Evolutionary conservation across 148 eudicot genomes (phyloP), one percentile per base, ranked within the genome.

Genomic region (Camellia japonica): DNA sequence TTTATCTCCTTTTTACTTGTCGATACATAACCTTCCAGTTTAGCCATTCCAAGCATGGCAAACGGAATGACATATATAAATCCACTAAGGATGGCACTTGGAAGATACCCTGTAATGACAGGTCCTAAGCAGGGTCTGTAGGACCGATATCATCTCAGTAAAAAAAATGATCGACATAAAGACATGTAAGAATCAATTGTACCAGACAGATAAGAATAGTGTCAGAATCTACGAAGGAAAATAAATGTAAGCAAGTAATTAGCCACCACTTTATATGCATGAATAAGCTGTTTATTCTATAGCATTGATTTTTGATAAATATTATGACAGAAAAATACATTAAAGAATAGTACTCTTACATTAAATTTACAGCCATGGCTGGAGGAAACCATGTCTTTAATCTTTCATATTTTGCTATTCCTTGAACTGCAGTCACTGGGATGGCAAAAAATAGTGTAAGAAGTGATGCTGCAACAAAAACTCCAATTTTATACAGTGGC

Each of bases 361-460:
- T 94, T 80, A 91, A 84, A 56, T 89, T 86, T 71, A 95, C 63
- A 43, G 97, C 98, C 89, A 86, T 90, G 19, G 93, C 98, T 60
- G 98, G 97, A 80, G 98, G 98, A 82, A 95, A 95, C 98, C 98
- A 95, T 83, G 91, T 89, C 87, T 76, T 90, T 72, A 95, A 64
- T 78, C 81, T 92, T 79, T 95, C 97, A 83, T 83, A 95, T 79
- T 95, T 91, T 38, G 97, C 97, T 30, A 95, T 88, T 76, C 98
- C 98, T 80, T 95, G 98, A 83, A 95, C 93, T 44, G 94, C 97
- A 66, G 97, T 86, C 8, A 95, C 98, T 20, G 98, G 98, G 20
- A 90, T 86, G 49, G 94, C 85, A 75, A 95, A 95, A 86, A 95
- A 95, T 77, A 95, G 81, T 8, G 98, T 95, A 80, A 95, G 91